phyloP scores from a whole-genome alignment of 176 grass and related monocot genomes.

The Alloteropsis semialata region DNA sequence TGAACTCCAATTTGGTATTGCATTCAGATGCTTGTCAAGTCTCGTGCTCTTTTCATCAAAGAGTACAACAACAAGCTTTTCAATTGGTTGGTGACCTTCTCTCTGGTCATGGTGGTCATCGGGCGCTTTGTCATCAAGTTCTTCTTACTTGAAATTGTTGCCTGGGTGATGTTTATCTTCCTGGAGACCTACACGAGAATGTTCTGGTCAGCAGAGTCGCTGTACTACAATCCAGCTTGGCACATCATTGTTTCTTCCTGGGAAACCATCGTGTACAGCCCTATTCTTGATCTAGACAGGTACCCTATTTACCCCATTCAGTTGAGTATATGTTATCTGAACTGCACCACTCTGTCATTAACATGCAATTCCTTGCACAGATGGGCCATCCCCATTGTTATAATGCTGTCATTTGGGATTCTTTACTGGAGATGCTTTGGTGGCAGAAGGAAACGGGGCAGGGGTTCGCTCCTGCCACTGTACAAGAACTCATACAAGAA shows the following conservation, averaged over 20 bases:
- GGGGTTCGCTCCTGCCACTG: constrained; percentile 54
- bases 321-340: neutral
- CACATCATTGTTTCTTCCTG: constrained; percentile 89
- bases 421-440: constrained; percentile 88
- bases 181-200: constrained; percentile 91
- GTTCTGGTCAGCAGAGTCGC: constrained; percentile 94
- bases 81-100: constrained; percentile 95
- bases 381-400: constrained; percentile 89
- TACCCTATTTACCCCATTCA: constrained; percentile 18
- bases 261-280: constrained; percentile 96
- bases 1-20: constrained; percentile 8
- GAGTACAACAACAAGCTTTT: constrained; percentile 97
- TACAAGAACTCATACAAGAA: constrained; percentile 62
- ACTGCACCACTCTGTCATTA: neutral
- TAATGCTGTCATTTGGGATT: constrained; percentile 50
- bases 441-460: constrained; percentile 65
- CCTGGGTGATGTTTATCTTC: constrained; percentile 98
- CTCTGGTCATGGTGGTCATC: constrained; percentile 80
- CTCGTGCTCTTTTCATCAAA: constrained; percentile 91
- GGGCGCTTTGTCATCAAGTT: constrained; percentile 97
- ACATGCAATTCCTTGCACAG: constrained; percentile 39
- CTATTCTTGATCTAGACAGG: constrained; percentile 94
- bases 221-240: constrained; percentile 97
- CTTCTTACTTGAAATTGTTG: constrained; percentile 80
- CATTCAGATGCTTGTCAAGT: constrained; percentile 80